Conservation (phyloP, 345 rosid species). For the Lenwebbia sp. region DNA sequence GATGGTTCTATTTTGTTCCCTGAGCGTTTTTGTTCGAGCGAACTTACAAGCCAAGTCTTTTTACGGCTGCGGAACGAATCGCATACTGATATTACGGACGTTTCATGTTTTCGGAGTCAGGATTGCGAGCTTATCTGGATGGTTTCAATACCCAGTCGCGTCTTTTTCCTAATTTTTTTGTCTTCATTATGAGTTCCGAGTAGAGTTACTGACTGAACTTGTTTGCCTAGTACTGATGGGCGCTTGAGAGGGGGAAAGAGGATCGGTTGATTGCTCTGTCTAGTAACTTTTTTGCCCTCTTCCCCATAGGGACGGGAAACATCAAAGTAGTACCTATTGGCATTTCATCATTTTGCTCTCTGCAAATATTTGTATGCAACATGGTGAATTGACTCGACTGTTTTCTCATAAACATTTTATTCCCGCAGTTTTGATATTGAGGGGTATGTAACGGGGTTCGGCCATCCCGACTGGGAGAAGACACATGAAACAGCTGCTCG, state of each 20-base stretch:
- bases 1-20: background rate
- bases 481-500: constrained; percentile 56
- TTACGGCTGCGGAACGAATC: background rate
- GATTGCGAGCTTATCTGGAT: background rate
- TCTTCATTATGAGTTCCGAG: background rate
- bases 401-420: background rate
- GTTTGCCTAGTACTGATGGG: background rate
- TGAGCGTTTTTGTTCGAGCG: background rate
- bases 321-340: background rate
- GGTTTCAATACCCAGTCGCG: background rate
- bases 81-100: background rate
- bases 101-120: background rate
- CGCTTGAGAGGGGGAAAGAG: background rate
- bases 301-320: background rate
- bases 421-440: constrained; percentile 63
- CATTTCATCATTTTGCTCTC: background rate
- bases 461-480: constrained; percentile 90
- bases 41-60: background rate
- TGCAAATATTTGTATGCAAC: background rate
- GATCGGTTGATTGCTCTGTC: background rate
- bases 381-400: background rate
- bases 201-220: background rate
- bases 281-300: background rate
- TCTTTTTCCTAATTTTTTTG: background rate
- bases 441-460: constrained; percentile 84